Evolutionary conservation across 2,329 filamentous ascomycete genomes (phyloP).

Genomic region (Fusarium protoensiforme): DNA sequence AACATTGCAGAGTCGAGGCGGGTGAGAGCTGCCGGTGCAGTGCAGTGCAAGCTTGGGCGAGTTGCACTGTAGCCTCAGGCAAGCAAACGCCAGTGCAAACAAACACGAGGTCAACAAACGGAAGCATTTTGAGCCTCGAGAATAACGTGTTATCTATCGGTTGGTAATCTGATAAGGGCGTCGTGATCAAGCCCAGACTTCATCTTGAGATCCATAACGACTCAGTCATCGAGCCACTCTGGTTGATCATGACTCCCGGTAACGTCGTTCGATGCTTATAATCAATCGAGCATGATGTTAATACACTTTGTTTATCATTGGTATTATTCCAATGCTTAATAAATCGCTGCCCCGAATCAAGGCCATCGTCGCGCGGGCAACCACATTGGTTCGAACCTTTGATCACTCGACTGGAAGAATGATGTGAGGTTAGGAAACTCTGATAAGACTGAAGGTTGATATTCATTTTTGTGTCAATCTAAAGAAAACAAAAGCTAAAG

Average conservation of each 20-base stretch:
- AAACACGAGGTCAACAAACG: neutral
- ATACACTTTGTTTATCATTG: neutral
- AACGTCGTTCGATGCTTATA: neutral
- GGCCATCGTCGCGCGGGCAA: neutral
- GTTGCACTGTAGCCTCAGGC: neutral
- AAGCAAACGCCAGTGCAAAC: neutral
- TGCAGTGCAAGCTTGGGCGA: neutral
- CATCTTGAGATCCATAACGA: neutral
- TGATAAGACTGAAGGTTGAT: neutral
- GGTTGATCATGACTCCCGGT: neutral
- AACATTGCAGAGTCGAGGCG: neutral
- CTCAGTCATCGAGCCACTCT: neutral
- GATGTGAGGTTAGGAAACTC: neutral
- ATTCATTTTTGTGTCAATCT: neutral
- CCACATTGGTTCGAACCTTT: too few relatives aligned
- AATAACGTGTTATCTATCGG: neutral
- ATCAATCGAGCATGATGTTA: neutral
- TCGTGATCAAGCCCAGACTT: neutral
- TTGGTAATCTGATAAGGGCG: neutral
- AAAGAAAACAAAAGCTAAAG: neutral
- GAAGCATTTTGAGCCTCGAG: neutral
- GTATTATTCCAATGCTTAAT: neutral
- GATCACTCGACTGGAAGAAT: neutral
- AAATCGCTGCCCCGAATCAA: neutral
- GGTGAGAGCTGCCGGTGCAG: neutral